Evolutionary conservation across 441 rosid species (phyloP).

Genomic region (Sinapis alba): DNA sequence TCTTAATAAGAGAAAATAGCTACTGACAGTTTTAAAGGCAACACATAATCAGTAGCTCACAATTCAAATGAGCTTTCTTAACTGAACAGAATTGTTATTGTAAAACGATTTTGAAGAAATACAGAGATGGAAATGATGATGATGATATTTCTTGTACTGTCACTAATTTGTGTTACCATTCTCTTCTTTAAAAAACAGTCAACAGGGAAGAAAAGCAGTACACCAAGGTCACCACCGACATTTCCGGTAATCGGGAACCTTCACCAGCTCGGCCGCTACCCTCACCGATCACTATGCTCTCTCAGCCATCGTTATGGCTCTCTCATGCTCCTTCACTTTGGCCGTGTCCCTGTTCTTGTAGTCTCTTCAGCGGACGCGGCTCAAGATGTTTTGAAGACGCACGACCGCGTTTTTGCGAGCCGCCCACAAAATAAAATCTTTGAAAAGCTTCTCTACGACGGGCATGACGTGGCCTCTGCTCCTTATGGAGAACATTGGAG

Average conservation of each 20-base stretch:
- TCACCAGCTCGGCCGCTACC: slow-evolving; percentile 21
- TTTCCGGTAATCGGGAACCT: neutral
- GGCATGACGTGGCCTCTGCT: slow-evolving; percentile 39
- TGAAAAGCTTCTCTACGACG: slow-evolving; percentile 39
- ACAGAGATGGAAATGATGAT: neutral
- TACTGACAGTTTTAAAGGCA: no score
- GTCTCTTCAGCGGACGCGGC: slow-evolving; percentile 47
- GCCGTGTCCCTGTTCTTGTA: slow-evolving; percentile 40
- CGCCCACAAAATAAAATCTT: neutral
- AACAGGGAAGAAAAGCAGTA: neutral
- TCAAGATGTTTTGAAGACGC: slow-evolving; percentile 44
- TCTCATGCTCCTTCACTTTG: slow-evolving; percentile 45
- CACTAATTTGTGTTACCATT: neutral
- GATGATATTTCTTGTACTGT: neutral
- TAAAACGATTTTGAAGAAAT: neutral
- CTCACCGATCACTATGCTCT: slow-evolving; percentile 45
- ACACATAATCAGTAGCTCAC: no score
- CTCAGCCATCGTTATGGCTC: slow-evolving; percentile 47
- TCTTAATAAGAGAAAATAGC: no score
- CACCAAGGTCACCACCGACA: neutral
- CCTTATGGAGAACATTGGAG: slow-evolving; percentile 23
- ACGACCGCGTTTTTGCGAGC: slow-evolving; percentile 44
- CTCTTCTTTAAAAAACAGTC: neutral
- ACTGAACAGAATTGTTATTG: no score
- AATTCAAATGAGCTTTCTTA: no score